These are phyloP conservation scores for Pseudogymnoascus sp. DNA, from an alignment of 2,329 filamentous ascomycete genomes.

Conservation along the genomic window DNA sequence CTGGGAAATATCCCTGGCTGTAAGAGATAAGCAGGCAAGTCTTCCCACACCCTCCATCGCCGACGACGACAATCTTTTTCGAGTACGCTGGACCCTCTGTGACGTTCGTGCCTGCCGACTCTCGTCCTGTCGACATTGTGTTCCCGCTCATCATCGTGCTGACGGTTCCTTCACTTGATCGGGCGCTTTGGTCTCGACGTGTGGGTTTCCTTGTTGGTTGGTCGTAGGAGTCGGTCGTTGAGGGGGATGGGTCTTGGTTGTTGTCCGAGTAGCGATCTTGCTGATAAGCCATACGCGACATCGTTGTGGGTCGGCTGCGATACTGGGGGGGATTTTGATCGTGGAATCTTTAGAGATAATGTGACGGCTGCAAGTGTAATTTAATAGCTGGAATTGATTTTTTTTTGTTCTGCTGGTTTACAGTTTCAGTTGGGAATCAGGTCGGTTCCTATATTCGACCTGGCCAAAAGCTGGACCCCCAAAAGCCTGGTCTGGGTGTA, in stretches of 20 bases:
- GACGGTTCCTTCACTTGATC: constrained; percentile 83
- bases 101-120: constrained; percentile 75
- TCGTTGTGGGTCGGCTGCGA: constrained; percentile 14
- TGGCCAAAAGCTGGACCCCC: not conserved
- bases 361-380: not conserved
- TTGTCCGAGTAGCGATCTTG: constrained; percentile 24
- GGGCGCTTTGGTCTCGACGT: constrained; percentile 28
- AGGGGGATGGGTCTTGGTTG: constrained; percentile 21
- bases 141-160: constrained; percentile 67
- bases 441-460: not conserved
- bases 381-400: not conserved
- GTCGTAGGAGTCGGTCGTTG: constrained; percentile 28
- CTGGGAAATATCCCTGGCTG: constrained; percentile 96
- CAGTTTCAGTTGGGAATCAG: not conserved
- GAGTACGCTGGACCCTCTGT: constrained; percentile 90
- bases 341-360: not conserved
- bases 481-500: not conserved
- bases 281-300: constrained; percentile 27
- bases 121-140: constrained; percentile 60
- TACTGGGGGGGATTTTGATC: not conserved
- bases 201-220: constrained; percentile 25
- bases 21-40: constrained; percentile 98
- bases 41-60: constrained; percentile 96
- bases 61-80: constrained; percentile 98
- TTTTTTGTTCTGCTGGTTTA: not conserved